Conservation (phyloP, 164 flowering plant species). For the Umbilicus rupestris region DNA sequence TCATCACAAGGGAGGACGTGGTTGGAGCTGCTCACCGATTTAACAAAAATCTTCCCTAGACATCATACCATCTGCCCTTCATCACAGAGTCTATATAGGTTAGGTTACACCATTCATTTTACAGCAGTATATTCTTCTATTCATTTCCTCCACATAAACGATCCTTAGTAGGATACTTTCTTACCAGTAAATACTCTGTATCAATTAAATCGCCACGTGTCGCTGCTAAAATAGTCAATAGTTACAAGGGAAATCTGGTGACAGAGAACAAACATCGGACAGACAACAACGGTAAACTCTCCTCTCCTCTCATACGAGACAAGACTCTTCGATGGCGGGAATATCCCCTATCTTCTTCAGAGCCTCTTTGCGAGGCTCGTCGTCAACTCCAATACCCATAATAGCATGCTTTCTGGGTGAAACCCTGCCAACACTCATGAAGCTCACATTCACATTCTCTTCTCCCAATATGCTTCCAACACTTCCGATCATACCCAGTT, state of each 20-base stretch:
- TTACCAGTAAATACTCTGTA: too few relatives aligned
- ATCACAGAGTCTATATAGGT: not conserved
- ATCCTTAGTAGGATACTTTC: too few relatives aligned
- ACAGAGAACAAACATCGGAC: too few relatives aligned
- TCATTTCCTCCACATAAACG: too few relatives aligned
- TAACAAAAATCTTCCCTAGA: not conserved
- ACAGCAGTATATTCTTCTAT: not conserved
- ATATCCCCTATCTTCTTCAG: conserved; percentile 25
- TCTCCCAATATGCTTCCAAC: conserved; percentile 42
- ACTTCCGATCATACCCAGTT: conserved; percentile 46
- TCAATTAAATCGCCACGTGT: too few relatives aligned
- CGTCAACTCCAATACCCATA: conserved; percentile 38
- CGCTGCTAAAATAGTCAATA: too few relatives aligned
- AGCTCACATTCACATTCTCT: conserved; percentile 37
- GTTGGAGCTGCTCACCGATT: not conserved
- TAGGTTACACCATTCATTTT: not conserved
- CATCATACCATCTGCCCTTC: not conserved
- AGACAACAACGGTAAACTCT: too few relatives aligned
- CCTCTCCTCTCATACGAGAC: too few relatives aligned
- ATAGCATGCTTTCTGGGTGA: conserved; percentile 32
- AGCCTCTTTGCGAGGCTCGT: conserved; percentile 20
- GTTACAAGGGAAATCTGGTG: too few relatives aligned
- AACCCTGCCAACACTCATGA: conserved; percentile 39
- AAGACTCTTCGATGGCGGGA: conserved; percentile 39
- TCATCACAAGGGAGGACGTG: not conserved